Evolutionary conservation across 192 early-diverging fungal genomes (phyloP), one percentile per base, ranked within the genome.

Genomic region (Coemansia sp.): DNA sequence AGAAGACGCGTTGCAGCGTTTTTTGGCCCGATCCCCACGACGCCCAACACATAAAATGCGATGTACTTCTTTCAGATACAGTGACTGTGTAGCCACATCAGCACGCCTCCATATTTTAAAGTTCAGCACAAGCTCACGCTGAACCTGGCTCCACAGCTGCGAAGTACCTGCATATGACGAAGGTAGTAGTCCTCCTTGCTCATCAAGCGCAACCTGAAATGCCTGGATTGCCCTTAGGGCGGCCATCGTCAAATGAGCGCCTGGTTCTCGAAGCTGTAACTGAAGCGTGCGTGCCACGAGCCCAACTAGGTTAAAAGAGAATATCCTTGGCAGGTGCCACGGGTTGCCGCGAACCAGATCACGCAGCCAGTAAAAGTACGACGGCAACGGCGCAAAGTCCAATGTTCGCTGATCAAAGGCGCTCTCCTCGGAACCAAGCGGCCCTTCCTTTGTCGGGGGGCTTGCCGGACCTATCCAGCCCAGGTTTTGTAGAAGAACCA

Each of bases 91-190:
- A 15, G 24, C 46, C 11, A 35, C 46, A 15, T 52, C 46, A 1
- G 67, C 67, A 9, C 36, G 37, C 3, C 67, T 53, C 67, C 67
- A 70, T 8, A 70, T 63, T 5, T 49, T 47, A 35, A 70, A 25
- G 18, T 70, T 70, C 9, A 70, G 33, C 14, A 70, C 26, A 20
- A 70, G 45, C 17, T 50, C 55, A 0, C 50, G 55, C 45, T 70
- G 67, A 3, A 63, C 60, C 29, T 63, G 67, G 19, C 47, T 50
- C 67, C 67, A 70, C 13, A 70, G 43, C 38, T 30, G 46, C 10
- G 67, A 63, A 4, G 55, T 54, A 22, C 40, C 55, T 0, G 39
- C 13, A 38, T 63, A 58, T 4, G 34, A 53, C 0, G 67, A 23
- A 6, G 67, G 46, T 15, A 58, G 33, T 17, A 30, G 32, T 14